Base-by-base conservation (phyloP, 208 protist species). In the Tritrichomonas musculus region DNA sequence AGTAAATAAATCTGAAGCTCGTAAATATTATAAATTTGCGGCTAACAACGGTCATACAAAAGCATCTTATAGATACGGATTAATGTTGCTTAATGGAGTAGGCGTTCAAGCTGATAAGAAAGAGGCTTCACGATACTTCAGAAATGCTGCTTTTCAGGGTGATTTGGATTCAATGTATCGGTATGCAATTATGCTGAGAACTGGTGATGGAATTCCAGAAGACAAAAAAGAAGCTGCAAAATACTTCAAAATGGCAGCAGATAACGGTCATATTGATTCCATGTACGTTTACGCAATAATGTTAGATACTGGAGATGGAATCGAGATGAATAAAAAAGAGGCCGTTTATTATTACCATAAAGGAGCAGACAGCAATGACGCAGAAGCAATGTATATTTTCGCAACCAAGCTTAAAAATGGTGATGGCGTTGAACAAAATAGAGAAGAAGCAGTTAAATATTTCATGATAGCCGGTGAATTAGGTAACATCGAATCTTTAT, bases 221-320 rank as follows among this genome's bases (percentile, higher is more conserved):
- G 36, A 77, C 20, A 8, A 22, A 47, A 44, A 47, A 17, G 33
- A 77, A 47, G 77, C 77, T 17, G n/a, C 13, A 1, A 88, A 88
- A 57, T 88, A 88, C 47, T 88, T 88, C 17, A 77, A 77, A 77
- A 14, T 77, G n/a, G 14, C 69, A 39, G 80, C 80, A 13, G 80
- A 92, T 30, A 39, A 92, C 5, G 44, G 36, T 8, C 53, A 92
- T 33, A 39, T 47, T 9, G 60, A 64, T 47, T 13, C 17, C 2
- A 1, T 41, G 13, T 50, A 60, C 47, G n/a, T 60, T 22, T 36
- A 33, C 14, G 80, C 49, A 5, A 17, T 4, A n/a, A n/a, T 60
- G 39, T 47, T 41, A 39, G n/a, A 13, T 4, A 47, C 1, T 44
- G 80, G 80, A 39, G 11, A 60, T 53, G 80, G 80, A 20, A 60